These are phyloP conservation scores for Chlamydomonas sp. DNA, from an alignment of 139 green algal genomes.

Conservation along the genomic window DNA sequence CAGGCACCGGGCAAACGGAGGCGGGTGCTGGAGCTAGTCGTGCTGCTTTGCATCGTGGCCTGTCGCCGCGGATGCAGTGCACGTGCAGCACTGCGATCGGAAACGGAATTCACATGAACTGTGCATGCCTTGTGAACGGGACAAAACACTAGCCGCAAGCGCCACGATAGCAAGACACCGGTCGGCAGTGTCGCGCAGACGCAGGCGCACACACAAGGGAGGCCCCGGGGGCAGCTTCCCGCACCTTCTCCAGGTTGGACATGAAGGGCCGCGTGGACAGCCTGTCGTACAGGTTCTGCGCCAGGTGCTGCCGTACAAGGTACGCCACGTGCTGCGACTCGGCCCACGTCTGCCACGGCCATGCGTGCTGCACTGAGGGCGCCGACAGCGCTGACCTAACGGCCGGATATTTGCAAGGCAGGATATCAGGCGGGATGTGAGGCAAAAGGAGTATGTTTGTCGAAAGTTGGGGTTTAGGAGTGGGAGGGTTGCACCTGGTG, in stretches of 20 bases:
- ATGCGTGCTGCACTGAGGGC: slow-evolving; percentile 72
- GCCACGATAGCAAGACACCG: too few relatives aligned
- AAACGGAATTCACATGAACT: too few relatives aligned
- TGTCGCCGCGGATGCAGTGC: too few relatives aligned
- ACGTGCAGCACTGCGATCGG: too few relatives aligned
- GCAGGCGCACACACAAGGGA: neutral
- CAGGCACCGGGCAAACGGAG: too few relatives aligned
- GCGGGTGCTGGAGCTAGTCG: too few relatives aligned
- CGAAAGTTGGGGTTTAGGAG: neutral
- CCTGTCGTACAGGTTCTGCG: slow-evolving; percentile 88
- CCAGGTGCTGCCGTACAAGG: slow-evolving; percentile 90
- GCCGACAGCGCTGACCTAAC: slow-evolving; percentile 55
- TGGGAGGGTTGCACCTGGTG: too few relatives aligned
- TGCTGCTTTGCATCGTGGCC: too few relatives aligned
- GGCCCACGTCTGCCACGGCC: slow-evolving; percentile 76
- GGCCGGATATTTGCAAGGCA: neutral
- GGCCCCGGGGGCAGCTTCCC: neutral
- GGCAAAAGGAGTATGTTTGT: neutral
- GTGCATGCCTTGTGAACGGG: too few relatives aligned
- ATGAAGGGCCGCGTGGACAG: slow-evolving; percentile 95
- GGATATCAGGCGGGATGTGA: neutral
- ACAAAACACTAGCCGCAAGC: too few relatives aligned
- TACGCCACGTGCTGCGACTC: slow-evolving; percentile 78
- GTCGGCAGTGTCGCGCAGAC: neutral
- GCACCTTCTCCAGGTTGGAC: slow-evolving; percentile 87